These are phyloP conservation scores for Cladosporium sp. DNA, from an alignment of 2,329 filamentous ascomycete species.

Conservation along the genomic window DNA sequence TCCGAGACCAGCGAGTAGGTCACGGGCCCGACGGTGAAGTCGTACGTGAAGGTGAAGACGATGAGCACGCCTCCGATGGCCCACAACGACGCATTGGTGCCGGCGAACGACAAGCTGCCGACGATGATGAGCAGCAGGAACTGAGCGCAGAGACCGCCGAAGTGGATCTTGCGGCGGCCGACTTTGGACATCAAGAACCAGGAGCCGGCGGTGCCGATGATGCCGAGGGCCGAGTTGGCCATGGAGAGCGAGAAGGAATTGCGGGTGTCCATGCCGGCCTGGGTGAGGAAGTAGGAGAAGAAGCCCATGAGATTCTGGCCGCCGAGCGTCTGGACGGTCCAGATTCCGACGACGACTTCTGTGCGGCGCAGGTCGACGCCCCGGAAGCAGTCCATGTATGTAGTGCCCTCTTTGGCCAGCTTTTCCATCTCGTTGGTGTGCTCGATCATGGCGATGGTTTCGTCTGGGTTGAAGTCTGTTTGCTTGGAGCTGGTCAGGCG, in stretches of 20 bases:
- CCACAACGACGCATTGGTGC: slow-evolving; percentile 42
- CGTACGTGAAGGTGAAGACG: slow-evolving; percentile 19
- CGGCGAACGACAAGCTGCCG: slow-evolving; percentile 32
- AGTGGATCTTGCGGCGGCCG: slow-evolving; percentile 66
- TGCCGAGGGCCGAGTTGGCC: slow-evolving; percentile 57
- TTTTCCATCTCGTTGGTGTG: slow-evolving; percentile 52
- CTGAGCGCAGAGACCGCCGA: slow-evolving; percentile 65
- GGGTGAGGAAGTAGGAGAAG: slow-evolving; percentile 41
- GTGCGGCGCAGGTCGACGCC: slow-evolving; percentile 31
- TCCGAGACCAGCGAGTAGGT: slow-evolving; percentile 3
- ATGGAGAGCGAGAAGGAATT: slow-evolving; percentile 39
- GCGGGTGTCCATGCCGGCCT: slow-evolving; percentile 36
- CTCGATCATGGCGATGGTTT: slow-evolving; percentile 83
- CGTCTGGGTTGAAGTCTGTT: slow-evolving; percentile 56
- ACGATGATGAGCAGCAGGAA: slow-evolving; percentile 61
- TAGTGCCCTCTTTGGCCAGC: slow-evolving; percentile 10
- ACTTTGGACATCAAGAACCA: slow-evolving; percentile 70
- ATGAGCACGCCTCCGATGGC: slow-evolving; percentile 12
- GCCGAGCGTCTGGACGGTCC: slow-evolving; percentile 35
- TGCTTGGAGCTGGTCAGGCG: slow-evolving; percentile 13
- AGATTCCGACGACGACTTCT: slow-evolving; percentile 44
- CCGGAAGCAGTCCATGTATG: slow-evolving; percentile 32
- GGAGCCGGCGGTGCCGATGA: slow-evolving; percentile 69
- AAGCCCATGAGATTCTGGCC: slow-evolving; percentile 22
- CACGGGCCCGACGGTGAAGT: slow-evolving; percentile 23